Percentiles rank a stretch among this genome's conserved stretches.
phyloP scores from a whole-genome alignment of 1,284 basidiomycete genomes.

The Moesziomyces sp. region DNA sequence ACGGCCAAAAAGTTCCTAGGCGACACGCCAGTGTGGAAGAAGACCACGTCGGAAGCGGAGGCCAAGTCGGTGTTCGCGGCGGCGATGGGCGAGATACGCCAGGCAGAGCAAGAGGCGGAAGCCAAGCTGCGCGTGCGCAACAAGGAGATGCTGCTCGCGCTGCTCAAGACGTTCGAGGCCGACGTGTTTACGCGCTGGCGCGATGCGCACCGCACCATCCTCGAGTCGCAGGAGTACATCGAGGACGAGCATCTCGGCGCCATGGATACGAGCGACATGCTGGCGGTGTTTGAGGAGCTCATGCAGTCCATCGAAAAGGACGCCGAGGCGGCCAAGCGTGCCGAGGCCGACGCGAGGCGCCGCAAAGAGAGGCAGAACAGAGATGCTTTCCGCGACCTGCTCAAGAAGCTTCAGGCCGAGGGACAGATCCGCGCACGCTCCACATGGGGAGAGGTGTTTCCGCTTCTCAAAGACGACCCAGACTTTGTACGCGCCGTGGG shows the following conservation, averaged over 20 bases:
- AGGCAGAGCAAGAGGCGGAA: constrained; percentile 42
- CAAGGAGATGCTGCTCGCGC: constrained; percentile 55
- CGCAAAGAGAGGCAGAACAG: constrained; percentile 54
- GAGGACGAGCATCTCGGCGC: constrained; percentile 46
- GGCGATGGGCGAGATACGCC: constrained; percentile 42
- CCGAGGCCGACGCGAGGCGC: constrained; percentile 15
- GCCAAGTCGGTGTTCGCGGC: constrained; percentile 43
- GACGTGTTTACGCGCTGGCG: constrained; percentile 63
- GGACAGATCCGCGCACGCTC: constrained; percentile 81
- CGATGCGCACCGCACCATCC: constrained; percentile 61
- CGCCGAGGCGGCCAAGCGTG: constrained; percentile 22
- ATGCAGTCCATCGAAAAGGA: constrained; percentile 59
- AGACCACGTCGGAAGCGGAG: constrained; percentile 44
- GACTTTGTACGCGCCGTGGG: constrained; percentile 88
- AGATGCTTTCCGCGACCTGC: constrained; percentile 72
- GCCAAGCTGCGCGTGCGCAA: constrained; percentile 49
- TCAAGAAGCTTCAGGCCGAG: constrained; percentile 76
- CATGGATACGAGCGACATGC: constrained; percentile 61
- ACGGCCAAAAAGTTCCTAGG: constrained; percentile 50
- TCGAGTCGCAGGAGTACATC: constrained; percentile 59
- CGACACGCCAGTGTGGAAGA: constrained; percentile 30
- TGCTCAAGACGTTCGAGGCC: constrained; percentile 63
- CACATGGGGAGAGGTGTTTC: constrained; percentile 91
- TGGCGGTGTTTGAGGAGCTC: constrained; percentile 62
- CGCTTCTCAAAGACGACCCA: constrained; percentile 78